Conservation (phyloP, 306 rosid genomes). For the Elaeagnus macrophylla region DNA sequence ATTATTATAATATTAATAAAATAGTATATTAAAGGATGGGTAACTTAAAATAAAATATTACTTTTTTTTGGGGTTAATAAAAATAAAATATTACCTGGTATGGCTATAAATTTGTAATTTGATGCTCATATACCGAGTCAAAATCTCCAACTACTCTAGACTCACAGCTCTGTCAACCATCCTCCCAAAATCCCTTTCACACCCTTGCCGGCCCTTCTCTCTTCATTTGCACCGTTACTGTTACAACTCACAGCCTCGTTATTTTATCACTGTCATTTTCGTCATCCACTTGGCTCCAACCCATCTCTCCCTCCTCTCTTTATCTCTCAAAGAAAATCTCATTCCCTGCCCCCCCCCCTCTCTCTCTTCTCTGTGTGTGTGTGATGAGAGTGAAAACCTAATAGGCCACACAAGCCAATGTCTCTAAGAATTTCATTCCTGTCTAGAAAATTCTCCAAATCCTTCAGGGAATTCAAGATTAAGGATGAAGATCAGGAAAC, state of each 20-base stretch:
- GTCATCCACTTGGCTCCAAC: neutral
- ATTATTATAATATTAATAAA: too few relatives aligned
- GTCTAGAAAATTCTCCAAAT: slow-evolving; percentile 69
- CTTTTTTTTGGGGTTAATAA: too few relatives aligned
- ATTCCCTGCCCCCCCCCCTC: slow-evolving; percentile 2
- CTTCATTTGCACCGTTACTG: neutral
- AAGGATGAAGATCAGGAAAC: slow-evolving; percentile 10
- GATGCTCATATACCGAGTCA: too few relatives aligned
- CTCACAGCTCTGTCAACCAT: too few relatives aligned
- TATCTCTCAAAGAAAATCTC: neutral
- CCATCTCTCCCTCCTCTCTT: neutral
- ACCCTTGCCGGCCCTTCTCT: too few relatives aligned
- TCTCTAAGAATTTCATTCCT: slow-evolving; percentile 52
- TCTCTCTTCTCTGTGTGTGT: slow-evolving; percentile 14
- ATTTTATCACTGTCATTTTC: neutral
- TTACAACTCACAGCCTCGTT: neutral
- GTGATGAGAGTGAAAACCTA: slow-evolving; percentile 21
- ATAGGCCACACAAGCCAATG: slow-evolving; percentile 28
- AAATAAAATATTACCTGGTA: too few relatives aligned
- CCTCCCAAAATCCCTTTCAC: too few relatives aligned
- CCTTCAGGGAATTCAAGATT: slow-evolving; percentile 34
- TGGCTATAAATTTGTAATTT: too few relatives aligned
- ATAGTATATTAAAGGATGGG: too few relatives aligned
- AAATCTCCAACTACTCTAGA: too few relatives aligned
- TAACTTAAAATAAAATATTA: too few relatives aligned